Percentiles rank a stretch among this genome's conserved stretches.
Evolutionary conservation across 2,329 filamentous ascomycete species (phyloP).

Genomic region (Coniochaeta sp.): DNA sequence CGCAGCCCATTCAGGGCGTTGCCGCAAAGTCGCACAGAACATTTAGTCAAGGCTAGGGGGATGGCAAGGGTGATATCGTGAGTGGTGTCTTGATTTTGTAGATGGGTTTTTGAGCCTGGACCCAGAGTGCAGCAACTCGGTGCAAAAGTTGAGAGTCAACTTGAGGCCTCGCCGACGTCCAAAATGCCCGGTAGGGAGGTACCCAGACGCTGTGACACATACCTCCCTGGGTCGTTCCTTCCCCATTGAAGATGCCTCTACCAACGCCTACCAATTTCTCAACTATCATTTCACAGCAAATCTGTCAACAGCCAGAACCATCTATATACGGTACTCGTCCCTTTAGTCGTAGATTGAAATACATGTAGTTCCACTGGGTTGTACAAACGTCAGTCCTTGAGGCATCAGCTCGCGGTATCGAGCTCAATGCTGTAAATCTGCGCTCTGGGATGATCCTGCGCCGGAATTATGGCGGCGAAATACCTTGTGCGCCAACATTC

Average conservation of each 20-base stretch:
- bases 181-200: too few species aligned
- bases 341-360: too few species aligned
- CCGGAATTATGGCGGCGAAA: neutral
- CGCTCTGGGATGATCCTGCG: too few species aligned
- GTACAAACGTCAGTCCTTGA: too few species aligned
- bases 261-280: neutral
- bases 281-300: too few species aligned
- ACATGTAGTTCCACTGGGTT: too few species aligned
- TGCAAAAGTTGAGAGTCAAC: neutral
- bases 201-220: neutral
- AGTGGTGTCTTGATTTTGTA: constrained; percentile 2
- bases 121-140: neutral
- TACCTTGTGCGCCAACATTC: neutral
- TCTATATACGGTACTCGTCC: too few species aligned
- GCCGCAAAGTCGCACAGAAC: constrained; percentile 31
- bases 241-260: neutral
- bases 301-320: too few species aligned
- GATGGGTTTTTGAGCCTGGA: neutral
- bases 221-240: constrained; percentile 6
- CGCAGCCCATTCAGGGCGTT: constrained; percentile 26
- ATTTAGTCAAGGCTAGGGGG: neutral
- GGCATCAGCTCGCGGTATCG: too few species aligned
- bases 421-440: too few species aligned
- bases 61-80: neutral
- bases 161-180: neutral